A percentile compares a stretch with the other conserved stretches of the same genome.
phyloP scores from a whole-genome alignment of 1,284 basidiomycete genomes.

The Coniferiporia sulphurascens region DNA sequence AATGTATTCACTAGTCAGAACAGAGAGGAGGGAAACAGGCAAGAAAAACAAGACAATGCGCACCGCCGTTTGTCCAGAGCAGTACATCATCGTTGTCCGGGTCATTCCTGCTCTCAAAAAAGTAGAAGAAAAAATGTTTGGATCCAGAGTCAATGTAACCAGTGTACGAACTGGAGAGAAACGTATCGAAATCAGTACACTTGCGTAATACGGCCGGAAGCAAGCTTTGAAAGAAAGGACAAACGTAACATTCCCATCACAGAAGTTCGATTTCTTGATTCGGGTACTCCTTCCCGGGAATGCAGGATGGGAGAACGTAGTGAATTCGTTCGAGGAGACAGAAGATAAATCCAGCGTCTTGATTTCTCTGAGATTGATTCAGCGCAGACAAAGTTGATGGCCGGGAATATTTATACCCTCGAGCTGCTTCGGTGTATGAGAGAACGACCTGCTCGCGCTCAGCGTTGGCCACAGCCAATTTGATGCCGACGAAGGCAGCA shows the following conservation, averaged over 20 bases:
- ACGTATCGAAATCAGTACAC: not conserved
- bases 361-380: not conserved
- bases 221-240: not conserved
- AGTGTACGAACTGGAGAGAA: not conserved
- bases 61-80: slow-evolving; percentile 33
- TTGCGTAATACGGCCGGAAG: not conserved
- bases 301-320: slow-evolving; percentile 12
- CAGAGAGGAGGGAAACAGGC: not conserved
- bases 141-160: slow-evolving; percentile 5
- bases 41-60: not conserved
- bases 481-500: not conserved
- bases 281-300: slow-evolving; percentile 15
- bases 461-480: not conserved
- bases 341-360: not conserved
- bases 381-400: not conserved
- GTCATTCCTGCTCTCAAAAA: slow-evolving; percentile 9
- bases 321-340: not conserved
- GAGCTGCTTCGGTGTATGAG: not conserved
- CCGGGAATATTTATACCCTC: not conserved
- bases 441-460: not conserved
- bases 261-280: slow-evolving; percentile 17
- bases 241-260: slow-evolving; percentile 10
- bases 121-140: slow-evolving; percentile 6
- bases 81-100: slow-evolving; percentile 1
- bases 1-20: not conserved